Base-by-base conservation (phyloP, 2,329 filamentous ascomycete species). In the Elsinoe fawcettii region DNA sequence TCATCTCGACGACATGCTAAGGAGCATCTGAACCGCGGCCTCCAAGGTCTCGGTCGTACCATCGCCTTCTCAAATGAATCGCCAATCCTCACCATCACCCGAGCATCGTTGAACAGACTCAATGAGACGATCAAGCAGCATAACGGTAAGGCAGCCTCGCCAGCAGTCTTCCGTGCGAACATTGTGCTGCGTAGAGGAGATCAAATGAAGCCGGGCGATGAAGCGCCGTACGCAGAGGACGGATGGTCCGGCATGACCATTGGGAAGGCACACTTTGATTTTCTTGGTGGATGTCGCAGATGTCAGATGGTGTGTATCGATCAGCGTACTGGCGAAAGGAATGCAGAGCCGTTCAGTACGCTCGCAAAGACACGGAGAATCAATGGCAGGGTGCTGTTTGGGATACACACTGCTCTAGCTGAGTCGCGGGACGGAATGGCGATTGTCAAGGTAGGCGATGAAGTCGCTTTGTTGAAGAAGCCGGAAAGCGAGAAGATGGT, bases 251-350 rank as follows among this genome's bases (percentile, higher is more conserved):
- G 72, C 14, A 65, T 96, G 39, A 76, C 73, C 7, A 86, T 96
- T 58, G 87, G 86, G 1, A 16, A 39, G 5, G 16, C 30, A 12
- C 70, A 73, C 8, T 87, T 89, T 64, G 77, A 86, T 60, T 82
- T 95, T 65, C 73, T 97, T 3, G 92, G 91, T 0, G 82, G 87
- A 2, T 99, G 93, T 66, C 82, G 90, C 60, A 78, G 93, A 59
- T 99, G 93, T 65, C 90, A 96, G 69, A 97, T 99, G 91, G 86
- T 99, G 8, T 96, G 92, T 68, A 83, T 97, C 46, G 85, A 99
- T 66, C 93, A 96, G 69, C 76, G 83, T 47, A 96, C 86, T 11
- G 90, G 84, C 0, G 78, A 83, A 61, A 87, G 84, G 69, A 83
- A 84, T 61, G 83, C 90, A 61, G 93, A 97, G 70, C 93, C 93